phyloP scores from a whole-genome alignment of 2,329 filamentous ascomycete species.

The Dryadomyces sulphureus region DNA sequence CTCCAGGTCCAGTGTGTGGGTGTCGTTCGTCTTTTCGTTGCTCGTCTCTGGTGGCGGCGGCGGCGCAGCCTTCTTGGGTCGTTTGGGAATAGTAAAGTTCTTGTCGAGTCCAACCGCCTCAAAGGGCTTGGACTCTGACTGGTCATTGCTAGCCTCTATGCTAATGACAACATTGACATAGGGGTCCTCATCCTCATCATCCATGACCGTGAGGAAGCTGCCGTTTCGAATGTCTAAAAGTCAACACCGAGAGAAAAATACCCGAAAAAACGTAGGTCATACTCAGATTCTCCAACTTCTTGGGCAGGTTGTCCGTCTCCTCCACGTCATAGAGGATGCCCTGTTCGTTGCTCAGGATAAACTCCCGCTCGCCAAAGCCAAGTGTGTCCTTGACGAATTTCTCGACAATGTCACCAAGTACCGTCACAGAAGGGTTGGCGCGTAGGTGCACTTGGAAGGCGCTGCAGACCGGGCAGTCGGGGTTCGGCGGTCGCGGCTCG shows the following conservation, averaged over 20 bases:
- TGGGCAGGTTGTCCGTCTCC: slow-evolving; percentile 69
- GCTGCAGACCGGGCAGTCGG: slow-evolving; percentile 70
- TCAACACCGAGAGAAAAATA: not conserved
- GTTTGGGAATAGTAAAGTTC: slow-evolving; percentile 35
- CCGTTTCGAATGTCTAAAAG: slow-evolving; percentile 49
- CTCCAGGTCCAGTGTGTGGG: slow-evolving; percentile 20
- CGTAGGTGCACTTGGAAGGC: slow-evolving; percentile 52
- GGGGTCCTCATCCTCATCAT: slow-evolving; percentile 59
- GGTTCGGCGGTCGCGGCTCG: slow-evolving; percentile 50
- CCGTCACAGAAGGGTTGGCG: slow-evolving; percentile 57
- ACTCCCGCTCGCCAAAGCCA: slow-evolving; percentile 58
- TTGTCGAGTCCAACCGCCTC: slow-evolving; percentile 27
- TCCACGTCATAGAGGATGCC: slow-evolving; percentile 83
- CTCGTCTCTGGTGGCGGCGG: slow-evolving; percentile 13
- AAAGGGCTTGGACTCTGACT: slow-evolving; percentile 37
- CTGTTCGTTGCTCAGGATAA: slow-evolving; percentile 60
- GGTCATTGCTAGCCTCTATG: slow-evolving; percentile 39
- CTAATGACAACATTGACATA: slow-evolving; percentile 70
- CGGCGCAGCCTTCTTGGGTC: slow-evolving; percentile 29
- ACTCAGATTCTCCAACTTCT: slow-evolving; percentile 66
- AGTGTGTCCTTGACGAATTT: slow-evolving; percentile 55
- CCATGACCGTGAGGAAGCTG: slow-evolving; percentile 71
- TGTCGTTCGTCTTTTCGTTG: slow-evolving; percentile 25
- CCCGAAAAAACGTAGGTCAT: slow-evolving; percentile 17
- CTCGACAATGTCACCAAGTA: slow-evolving; percentile 65